Base-by-base conservation (phyloP, 441 rosid species). In the Populus hybrid region DNA sequence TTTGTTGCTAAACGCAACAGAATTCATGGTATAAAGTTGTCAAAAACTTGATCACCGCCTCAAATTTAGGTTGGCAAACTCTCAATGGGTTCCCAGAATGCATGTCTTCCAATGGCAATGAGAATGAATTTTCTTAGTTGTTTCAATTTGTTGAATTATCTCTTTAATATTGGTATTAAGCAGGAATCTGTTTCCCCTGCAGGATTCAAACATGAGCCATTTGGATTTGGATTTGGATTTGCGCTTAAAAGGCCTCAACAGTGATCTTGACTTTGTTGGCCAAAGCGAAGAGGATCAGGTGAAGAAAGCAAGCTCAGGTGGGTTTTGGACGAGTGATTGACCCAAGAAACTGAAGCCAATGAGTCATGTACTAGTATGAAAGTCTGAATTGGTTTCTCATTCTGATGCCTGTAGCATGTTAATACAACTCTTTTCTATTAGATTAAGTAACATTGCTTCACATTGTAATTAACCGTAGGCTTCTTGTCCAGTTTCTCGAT, bases 221-320 rank as follows among this genome's bases (percentile, higher is more conserved):
- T 77, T 92, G 86, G 93, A 90, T 74, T 77, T 92, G 86, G 92
- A 90, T 74, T 73, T 93, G 76, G 92, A 86, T 11, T 82, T 92
- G 81, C 80, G 88, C 82, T 82, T 89, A 86, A 87, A 93, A 77
- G 93, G 85, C 67, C 87, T 76, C 75, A 83, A 70, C 42, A 80
- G 34, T 12, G 83, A 86, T n/a, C 74, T 40, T 2, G 79, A 69
- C 73, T 72, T 80, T 11, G 65, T 9, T 30, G 73, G 80, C 46
- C 85, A 66, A 81, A 71, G 69, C 78, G 73, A 81, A 69, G 85
- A 74, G 16, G 79, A 32, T 38, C 83, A 53, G 73, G 67, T 57
- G 72, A 83, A 83, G 76, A 69, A 76, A 73, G 76, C 81, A 18
- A 79, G 69, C 76, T n/a, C 84, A 0, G 73, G 83, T 0, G 83